Evolutionary conservation across 2,329 filamentous ascomycete genomes (phyloP).

Genomic region (Dactylellina leptospora): DNA sequence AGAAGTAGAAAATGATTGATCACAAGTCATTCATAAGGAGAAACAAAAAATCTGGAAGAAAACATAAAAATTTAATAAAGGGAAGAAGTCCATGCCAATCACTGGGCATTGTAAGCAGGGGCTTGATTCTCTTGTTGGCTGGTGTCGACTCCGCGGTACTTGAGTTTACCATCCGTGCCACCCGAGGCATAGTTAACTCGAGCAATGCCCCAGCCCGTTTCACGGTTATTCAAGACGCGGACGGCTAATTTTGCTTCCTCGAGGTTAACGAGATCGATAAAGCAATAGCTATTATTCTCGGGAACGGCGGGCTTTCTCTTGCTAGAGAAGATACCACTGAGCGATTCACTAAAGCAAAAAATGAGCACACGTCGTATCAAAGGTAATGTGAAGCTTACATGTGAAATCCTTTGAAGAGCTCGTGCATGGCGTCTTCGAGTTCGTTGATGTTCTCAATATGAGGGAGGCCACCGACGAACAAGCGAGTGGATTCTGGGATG

Average conservation of each 20-base stretch:
- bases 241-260: slow-evolving; percentile 29
- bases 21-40: no score
- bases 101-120: neutral
- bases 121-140: slow-evolving; percentile 1
- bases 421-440: slow-evolving; percentile 32
- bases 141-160: slow-evolving; percentile 15
- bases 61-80: no score
- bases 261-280: slow-evolving; percentile 27
- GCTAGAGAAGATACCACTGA: slow-evolving; percentile 11
- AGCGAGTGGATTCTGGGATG: slow-evolving; percentile 13
- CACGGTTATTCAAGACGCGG: slow-evolving; percentile 36
- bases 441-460: slow-evolving; percentile 39
- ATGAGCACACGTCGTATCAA: neutral
- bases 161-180: slow-evolving; percentile 14
- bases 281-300: slow-evolving; percentile 26
- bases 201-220: slow-evolving; percentile 38
- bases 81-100: neutral
- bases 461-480: slow-evolving; percentile 40
- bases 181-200: slow-evolving; percentile 33
- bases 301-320: slow-evolving; percentile 2
- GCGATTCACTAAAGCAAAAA: slow-evolving; percentile 21
- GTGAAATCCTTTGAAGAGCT: slow-evolving; percentile 41
- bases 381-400: slow-evolving; percentile 10
- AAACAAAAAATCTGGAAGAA: no score
- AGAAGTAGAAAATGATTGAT: no score